Base-by-base conservation (phyloP, 1,139 yeast genomes). In the Pichia sp. region DNA sequence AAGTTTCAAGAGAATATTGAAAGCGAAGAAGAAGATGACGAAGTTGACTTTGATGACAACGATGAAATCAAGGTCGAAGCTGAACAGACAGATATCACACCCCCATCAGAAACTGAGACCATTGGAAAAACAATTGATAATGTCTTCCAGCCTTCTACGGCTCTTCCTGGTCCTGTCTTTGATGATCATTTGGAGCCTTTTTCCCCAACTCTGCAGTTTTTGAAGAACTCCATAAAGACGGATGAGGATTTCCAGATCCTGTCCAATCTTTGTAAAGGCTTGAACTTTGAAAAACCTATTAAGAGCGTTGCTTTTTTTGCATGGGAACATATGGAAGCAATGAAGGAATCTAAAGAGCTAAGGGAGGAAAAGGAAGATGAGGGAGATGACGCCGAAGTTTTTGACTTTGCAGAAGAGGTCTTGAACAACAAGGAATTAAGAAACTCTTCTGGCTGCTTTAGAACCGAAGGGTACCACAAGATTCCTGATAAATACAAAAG, bases 401-500 rank as follows among this genome's bases (percentile, higher is more conserved):
- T 58, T 42, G 65, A 61, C n/a, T 64, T 61, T 54, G 62, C 56
- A 8, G 58, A 64, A 10, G 68, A 63, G 31, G 55, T 65, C 10
- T 46, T 58, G 5, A 45, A 47, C 6, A 66, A 66, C 46, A 49
- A 55, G 11, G 52, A 48, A 23, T 51, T 67, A 11, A 57, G 57
- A 52, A 81, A 80, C 47, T 51, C 61, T 0, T 73, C 85, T 0
- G 90, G 90, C 0, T 76, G 90, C 1, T 87, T 88, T 65, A 80
- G 82, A 64, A 83, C 92, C 48, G 82, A 85, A 56, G 96, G 96
- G 0, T 89, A 85, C 67, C 72, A 73, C 52, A 87, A 87, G 67
- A 84, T 90, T 44, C 80, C 86, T 0, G 96, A 90, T 61, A 76
- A 81, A 0, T 79, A 84, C 52, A 92, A 92, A 67, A 74, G 81